Conservation (phyloP, 352 stramenopile species). For the Blastocystis sp. region DNA sequence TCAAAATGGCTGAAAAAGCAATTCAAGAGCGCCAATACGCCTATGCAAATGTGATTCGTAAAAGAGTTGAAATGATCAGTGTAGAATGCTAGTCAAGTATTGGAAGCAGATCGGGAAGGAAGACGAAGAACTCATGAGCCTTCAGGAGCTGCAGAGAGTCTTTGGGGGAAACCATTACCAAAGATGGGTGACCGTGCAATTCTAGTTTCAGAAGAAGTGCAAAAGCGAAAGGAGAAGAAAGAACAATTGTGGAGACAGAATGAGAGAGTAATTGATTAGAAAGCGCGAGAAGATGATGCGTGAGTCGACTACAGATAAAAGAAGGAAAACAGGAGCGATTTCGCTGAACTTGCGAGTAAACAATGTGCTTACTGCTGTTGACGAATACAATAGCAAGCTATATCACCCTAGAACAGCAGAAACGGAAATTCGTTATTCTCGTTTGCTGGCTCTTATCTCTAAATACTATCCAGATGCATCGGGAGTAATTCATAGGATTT, state of each 20-base stretch:
- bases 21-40: constrained; percentile 36
- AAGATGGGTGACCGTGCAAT: constrained; percentile 66
- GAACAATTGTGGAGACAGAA: background rate
- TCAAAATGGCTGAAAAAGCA: constrained; percentile 32
- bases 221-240: constrained; percentile 49
- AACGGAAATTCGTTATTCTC: constrained; percentile 83
- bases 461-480: constrained; percentile 21
- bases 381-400: constrained; percentile 72
- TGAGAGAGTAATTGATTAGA: background rate
- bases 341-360: background rate
- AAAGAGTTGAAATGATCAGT: background rate
- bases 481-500: constrained; percentile 76
- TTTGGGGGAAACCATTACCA: background rate
- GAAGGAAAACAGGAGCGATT: constrained; percentile 36
- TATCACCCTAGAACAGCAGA: constrained; percentile 84
- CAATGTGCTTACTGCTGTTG: constrained; percentile 14
- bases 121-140: background rate
- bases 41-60: background rate
- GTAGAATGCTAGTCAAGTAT: constrained; percentile 33
- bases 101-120: constrained; percentile 30
- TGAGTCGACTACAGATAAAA: constrained; percentile 2
- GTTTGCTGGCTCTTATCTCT: constrained; percentile 75
- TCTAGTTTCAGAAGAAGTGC: background rate
- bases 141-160: constrained; percentile 61
- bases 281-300: background rate